Base-by-base conservation (phyloP, 805 yeast species). In the Starmerella davenportii region DNA sequence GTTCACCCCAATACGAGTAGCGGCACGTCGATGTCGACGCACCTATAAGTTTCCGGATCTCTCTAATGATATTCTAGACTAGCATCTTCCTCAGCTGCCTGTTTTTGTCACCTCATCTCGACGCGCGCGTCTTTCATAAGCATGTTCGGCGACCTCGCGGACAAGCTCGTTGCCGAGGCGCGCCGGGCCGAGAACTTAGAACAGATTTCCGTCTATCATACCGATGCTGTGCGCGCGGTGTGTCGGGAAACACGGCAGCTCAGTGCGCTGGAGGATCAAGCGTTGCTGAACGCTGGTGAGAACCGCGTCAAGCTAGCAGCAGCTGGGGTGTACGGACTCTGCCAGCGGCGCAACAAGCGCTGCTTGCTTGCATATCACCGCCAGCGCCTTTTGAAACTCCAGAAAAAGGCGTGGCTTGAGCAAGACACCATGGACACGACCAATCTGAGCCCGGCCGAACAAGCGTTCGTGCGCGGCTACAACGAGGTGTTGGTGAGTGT, bases 111-210 rank as follows among this genome's bases (percentile, higher is more conserved):
- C n/a, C n/a, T n/a, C n/a, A n/a, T n/a, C n/a, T n/a, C n/a, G n/a
- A n/a, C n/a, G n/a, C n/a, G n/a, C n/a, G n/a, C n/a, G n/a, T n/a
- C 5, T 18, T 13, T 32, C 21, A n/a, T 32, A 34, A 18, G 21
- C 25, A 87, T 87, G 98, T 81, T 81, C 51, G 95, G 95, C 21
- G 95, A 85, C 50, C 51, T 70, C 4, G 95, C 87, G 2, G 70
- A 72, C 43, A 87, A 87, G 55, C 69, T 87, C n/a, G 66, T 80
- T 2, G 63, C 73, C 27, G 95, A 90, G 42, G 90, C 95, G 14
- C 78, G 84, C 44, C 64, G 96, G 46, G 62, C 93, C 0, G 68
- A 68, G 42, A 67, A 71, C 18, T 59, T 87, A 24, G 76, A 74
- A 8, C 63, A 61, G 13, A 52, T 79, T 1, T 85, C 95, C 1